Base-by-base conservation (phyloP, 2,329 filamentous ascomycete genomes). In the Sarocladium kiliense region DNA sequence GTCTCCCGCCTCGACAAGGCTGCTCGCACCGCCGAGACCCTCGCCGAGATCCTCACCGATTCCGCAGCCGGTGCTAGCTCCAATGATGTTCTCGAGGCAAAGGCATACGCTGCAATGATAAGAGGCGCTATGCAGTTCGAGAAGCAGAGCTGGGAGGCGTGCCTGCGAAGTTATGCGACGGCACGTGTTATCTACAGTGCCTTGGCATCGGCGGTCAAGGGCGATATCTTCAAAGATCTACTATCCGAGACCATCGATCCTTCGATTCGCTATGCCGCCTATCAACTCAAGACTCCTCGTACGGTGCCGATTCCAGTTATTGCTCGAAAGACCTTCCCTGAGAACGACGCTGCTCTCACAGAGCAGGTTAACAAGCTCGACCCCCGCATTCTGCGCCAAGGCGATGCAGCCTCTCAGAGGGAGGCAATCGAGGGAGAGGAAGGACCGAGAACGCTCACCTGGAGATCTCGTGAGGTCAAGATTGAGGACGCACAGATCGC, bases 401-500 rank as follows among this genome's bases (percentile, higher is more conserved):
- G 61, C 3, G 69, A 66, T 7, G 77, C 65, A 19, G 70, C 78
- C 59, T 30, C 25, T 19, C 32, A 39, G 19, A 39, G 26, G n/a
- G 36, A 39, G 10, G 34, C 32, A 27, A 16, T 39, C 21, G 50
- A 53, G 26, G 50, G 50, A 3, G 77, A 79, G 60, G 77, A 83
- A 49, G 75, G 85, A 2, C 88, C 90, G 0, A 86, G 86, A 63
- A 88, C 85, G 10, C 86, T 99, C 56, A 86, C 81, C 3, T 99
- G 94, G 94, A 85, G 94, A 60, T 87, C 85, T 10, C 83, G 92
- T 41, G 87, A 87, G 58, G 93, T 97, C 16, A 86, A 87, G 61
- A 88, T 99, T 54, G 92, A 97, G 63, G 93, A 99, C 71, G 92
- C 93, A 25, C 87, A 91, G 51, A 96, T 97, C 63, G 90, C 92